Percentiles rank a stretch among this genome's conserved stretches.
phyloP scores from a whole-genome alignment of 176 grass and related monocot genomes.

The Luzula sylvatica region DNA sequence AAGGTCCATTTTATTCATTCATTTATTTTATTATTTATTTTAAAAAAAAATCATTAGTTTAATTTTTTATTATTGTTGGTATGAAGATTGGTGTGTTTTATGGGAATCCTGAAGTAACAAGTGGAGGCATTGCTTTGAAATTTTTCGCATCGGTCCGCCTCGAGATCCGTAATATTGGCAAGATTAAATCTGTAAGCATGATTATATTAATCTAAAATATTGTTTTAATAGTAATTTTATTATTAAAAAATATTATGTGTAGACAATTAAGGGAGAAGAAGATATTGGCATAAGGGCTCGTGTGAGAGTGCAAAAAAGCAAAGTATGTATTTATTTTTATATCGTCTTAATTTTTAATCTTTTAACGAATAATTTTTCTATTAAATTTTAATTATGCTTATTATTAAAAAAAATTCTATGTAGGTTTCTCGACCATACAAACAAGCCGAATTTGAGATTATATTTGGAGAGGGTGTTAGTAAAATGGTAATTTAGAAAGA shows the following conservation, averaged over 20 bases:
- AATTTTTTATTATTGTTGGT: constrained; percentile 17
- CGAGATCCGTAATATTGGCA: constrained; percentile 84
- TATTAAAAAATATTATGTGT: constrained; percentile 13
- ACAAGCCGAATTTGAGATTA: constrained; percentile 98
- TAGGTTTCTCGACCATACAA: constrained; percentile 96
- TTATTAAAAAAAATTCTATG: neutral
- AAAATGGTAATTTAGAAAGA: constrained; percentile 45
- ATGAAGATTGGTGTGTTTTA: constrained; percentile 94
- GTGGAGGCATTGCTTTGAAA: constrained; percentile 95
- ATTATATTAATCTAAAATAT: neutral
- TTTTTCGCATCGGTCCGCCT: constrained; percentile 98
- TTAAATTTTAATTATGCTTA: neutral
- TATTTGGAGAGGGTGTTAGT: constrained; percentile 94
- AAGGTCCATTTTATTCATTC: constrained; percentile 39
- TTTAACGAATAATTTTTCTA: neutral
- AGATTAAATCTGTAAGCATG: constrained; percentile 92
- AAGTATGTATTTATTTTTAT: constrained; percentile 41
- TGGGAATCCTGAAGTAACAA: constrained; percentile 99
- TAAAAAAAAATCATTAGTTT: constrained; percentile 16
- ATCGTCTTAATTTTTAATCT: neutral
- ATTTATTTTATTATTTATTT: constrained; percentile 8
- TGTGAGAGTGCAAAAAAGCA: constrained; percentile 98
- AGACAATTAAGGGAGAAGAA: constrained; percentile 81
- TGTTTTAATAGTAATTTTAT: too few species aligned
- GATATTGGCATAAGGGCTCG: constrained; percentile 92